Evolutionary conservation across 2,329 filamentous ascomycete genomes (phyloP).

Genomic region (Knufia petricola): DNA sequence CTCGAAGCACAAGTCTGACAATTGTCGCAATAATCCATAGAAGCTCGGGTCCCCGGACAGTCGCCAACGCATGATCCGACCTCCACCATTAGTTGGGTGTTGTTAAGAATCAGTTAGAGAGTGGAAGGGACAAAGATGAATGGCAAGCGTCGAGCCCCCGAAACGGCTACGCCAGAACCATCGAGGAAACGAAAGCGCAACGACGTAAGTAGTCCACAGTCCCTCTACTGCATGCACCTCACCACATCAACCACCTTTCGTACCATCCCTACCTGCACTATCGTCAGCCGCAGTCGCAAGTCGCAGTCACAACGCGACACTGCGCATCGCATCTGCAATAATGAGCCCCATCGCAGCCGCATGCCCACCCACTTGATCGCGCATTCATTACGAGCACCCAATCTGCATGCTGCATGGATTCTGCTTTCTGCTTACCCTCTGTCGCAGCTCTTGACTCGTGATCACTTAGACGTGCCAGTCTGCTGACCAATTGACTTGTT

Average conservation of each 20-base stretch:
- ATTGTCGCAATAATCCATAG: conserved; percentile 1
- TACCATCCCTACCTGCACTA: background rate
- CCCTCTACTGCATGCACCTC: conserved; percentile 11
- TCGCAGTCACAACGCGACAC: too few species aligned
- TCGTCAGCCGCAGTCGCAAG: background rate
- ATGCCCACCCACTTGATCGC: background rate
- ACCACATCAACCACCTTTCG: conserved; percentile 11
- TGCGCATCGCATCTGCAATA: background rate
- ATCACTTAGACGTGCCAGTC: background rate
- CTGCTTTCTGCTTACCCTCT: too few species aligned
- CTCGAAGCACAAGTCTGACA: background rate
- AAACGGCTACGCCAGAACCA: conserved; percentile 41
- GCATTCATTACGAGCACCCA: background rate
- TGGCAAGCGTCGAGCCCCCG: conserved; percentile 48
- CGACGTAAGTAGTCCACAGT: conserved; percentile 20
- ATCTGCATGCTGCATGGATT: too few species aligned
- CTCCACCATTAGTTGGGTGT: background rate
- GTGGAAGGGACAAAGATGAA: conserved; percentile 3
- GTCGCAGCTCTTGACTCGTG: background rate
- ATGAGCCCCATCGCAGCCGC: background rate
- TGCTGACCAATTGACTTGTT: conserved; percentile 10
- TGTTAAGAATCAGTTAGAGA: background rate
- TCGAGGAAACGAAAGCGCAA: conserved; percentile 37
- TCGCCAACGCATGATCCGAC: background rate
- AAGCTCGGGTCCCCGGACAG: background rate